Conservation (phyloP, 2,329 filamentous ascomycete species). For the Trichoderma lentiforme region DNA sequence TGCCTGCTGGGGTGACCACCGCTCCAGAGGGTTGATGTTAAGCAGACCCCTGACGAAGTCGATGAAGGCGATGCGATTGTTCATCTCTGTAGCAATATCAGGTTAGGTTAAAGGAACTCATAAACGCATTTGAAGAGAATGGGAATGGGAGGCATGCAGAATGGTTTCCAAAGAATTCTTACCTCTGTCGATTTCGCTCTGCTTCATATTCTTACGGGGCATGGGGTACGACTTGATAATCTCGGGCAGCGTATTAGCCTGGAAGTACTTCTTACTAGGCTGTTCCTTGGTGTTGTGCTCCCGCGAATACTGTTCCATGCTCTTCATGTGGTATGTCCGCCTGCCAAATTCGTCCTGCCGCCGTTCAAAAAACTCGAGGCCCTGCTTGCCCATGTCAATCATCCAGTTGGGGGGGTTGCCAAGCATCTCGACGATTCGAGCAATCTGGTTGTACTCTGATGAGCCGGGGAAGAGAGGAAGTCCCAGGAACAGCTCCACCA, state of each 20-base stretch:
- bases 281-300: slow-evolving; percentile 97
- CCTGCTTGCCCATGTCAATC: slow-evolving; percentile 98
- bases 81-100: slow-evolving; percentile 73
- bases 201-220: slow-evolving; percentile 99
- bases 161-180: slow-evolving; percentile 21
- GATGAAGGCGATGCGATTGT: slow-evolving; percentile 94
- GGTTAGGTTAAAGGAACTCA: neutral
- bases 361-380: slow-evolving; percentile 96
- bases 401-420: slow-evolving; percentile 97
- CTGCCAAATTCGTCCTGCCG: slow-evolving; percentile 85
- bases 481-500: slow-evolving; percentile 94
- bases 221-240: slow-evolving; percentile 98
- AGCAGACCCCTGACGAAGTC: slow-evolving; percentile 93
- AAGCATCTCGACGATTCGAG: slow-evolving; percentile 96
- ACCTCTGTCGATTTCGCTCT: slow-evolving; percentile 94
- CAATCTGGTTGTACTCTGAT: slow-evolving; percentile 98
- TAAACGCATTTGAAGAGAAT: neutral
- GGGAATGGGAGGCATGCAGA: neutral
- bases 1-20: slow-evolving; percentile 97
- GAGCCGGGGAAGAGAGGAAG: slow-evolving; percentile 93
- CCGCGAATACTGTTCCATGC: slow-evolving; percentile 95
- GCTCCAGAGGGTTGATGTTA: slow-evolving; percentile 90
- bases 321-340: slow-evolving; percentile 87
- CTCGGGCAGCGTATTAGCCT: slow-evolving; percentile 86
- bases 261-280: slow-evolving; percentile 99